phyloP scores from a whole-genome alignment of 2,329 filamentous ascomycete genomes.

The Penicillium sp. region DNA sequence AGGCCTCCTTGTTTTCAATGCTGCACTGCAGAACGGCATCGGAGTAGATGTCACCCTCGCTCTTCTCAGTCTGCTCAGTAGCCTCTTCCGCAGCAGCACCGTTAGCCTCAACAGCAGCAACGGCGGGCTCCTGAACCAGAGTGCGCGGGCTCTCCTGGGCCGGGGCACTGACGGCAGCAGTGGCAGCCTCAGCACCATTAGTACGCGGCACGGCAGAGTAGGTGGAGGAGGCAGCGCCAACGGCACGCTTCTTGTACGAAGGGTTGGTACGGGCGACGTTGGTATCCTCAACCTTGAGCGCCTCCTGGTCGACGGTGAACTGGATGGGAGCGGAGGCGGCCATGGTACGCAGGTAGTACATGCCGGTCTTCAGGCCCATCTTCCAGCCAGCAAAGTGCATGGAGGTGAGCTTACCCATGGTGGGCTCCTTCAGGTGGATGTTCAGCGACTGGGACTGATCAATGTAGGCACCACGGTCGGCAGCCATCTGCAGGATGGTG shows the following conservation, averaged over 20 bases:
- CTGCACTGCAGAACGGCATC: constrained; percentile 91
- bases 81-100: constrained; percentile 62
- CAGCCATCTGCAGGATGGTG: constrained; percentile 94
- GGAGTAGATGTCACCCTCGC: constrained; percentile 92
- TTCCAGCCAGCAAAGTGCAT: constrained; percentile 99
- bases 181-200: constrained; percentile 66
- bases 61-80: constrained; percentile 70
- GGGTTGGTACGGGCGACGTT: constrained; percentile 68
- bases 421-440: constrained; percentile 99
- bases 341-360: constrained; percentile 99
- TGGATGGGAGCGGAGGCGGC: constrained; percentile 96
- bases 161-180: constrained; percentile 51
- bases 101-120: constrained; percentile 64
- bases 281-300: constrained; percentile 83
- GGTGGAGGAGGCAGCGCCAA: constrained; percentile 61
- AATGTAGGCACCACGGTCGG: constrained; percentile 97
- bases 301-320: constrained; percentile 98
- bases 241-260: constrained; percentile 70
- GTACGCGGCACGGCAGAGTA: constrained; percentile 68
- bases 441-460: constrained; percentile 99
- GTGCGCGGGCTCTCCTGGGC: constrained; percentile 28
- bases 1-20: constrained; percentile 95
- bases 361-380: constrained; percentile 97
- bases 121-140: constrained; percentile 70
- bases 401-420: constrained; percentile 99